Conservation (phyloP, 345 rosid species). For the Orychophragmus violaceus region DNA sequence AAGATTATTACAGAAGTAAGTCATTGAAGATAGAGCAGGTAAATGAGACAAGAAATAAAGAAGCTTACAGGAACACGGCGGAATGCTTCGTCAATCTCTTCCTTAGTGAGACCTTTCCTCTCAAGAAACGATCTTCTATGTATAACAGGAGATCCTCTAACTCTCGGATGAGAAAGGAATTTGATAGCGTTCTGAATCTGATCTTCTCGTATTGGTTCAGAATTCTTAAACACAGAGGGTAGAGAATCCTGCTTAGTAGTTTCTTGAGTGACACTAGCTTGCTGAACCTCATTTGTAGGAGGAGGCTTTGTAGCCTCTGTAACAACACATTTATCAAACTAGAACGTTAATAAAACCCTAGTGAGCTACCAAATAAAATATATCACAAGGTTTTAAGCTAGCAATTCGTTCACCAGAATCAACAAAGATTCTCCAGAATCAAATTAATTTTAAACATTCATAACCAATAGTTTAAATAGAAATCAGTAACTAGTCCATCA, state of each 20-base stretch:
- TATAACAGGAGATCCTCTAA: conserved; percentile 82
- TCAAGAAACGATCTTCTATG: conserved; percentile 93
- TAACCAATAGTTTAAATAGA: not conserved
- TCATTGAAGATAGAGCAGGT: not conserved
- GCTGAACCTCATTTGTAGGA: conserved; percentile 44
- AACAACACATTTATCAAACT: not conserved
- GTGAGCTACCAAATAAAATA: not conserved
- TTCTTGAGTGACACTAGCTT: conserved; percentile 37
- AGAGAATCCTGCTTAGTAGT: conserved; percentile 35
- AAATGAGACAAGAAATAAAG: not conserved
- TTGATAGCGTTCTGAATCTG: conserved; percentile 94
- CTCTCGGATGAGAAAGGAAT: conserved; percentile 93
- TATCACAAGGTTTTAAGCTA: not conserved
- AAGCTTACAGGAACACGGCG: conserved; percentile 78
- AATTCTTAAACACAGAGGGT: conserved; percentile 72
- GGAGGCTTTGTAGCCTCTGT: conserved; percentile 43
- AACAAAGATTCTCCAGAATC: too few relatives aligned
- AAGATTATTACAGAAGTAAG: conserved; percentile 14
- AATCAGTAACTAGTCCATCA: not conserved
- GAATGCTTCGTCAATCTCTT: conserved; percentile 97
- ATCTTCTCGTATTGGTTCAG: conserved; percentile 89
- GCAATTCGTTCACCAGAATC: not conserved
- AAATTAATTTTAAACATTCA: not conserved
- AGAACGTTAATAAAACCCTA: too few relatives aligned
- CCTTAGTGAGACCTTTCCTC: conserved; percentile 90